Base-by-base conservation (phyloP, 1,139 yeast species). In the Zygosaccharomyces sapae region DNA sequence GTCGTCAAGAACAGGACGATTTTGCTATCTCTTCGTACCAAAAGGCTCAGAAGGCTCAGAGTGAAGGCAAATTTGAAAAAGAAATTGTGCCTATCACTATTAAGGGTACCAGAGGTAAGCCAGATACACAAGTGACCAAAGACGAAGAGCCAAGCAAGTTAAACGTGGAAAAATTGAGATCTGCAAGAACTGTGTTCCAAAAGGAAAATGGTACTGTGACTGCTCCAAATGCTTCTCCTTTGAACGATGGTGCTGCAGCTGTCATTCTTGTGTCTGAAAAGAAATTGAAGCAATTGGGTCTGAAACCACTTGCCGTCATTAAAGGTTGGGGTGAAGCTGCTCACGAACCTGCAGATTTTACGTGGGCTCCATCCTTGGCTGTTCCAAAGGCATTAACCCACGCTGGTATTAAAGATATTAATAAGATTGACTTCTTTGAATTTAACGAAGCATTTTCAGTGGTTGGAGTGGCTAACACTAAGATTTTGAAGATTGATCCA, bases 301-400 rank as follows among this genome's bases (percentile, higher is more conserved):
- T 92, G 65, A 86, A 76, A 66, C 97, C 98, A 56, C 71, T 92
- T 57, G 97, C 96, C 53, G 80, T 81, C 69, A 83, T 92, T 61
- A 66, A 79, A 48, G 96, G 96, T 53, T 90, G 96, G 96, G 97
- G 96, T 71, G 98, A 92, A 69, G 97, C 97, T 63, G 97, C 95
- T 47, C 89, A 89, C 67, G 81, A 81, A 43, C 97, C 98, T 56
- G 79, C 83, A 61, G 94, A 88, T 72, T 92, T 90, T 77, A 90
- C 97, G 50, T 85, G 92, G 69, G 88, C 97, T 27, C 98, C 98
- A 58, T 73, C 95, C 38, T 74, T 87, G 64, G 96, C 97, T 47
- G 81, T 90, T 61, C 96, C 96, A 72, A 90, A 89, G 77, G 97
- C 97, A 40, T 74, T 92, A 64, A 86, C 87, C 71, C 95, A 84